Percentiles rank a stretch among this genome's conserved stretches.
Conservation (phyloP, 768 basidiomycete genomes). For the Lanmaoa pseudosensibilis region DNA sequence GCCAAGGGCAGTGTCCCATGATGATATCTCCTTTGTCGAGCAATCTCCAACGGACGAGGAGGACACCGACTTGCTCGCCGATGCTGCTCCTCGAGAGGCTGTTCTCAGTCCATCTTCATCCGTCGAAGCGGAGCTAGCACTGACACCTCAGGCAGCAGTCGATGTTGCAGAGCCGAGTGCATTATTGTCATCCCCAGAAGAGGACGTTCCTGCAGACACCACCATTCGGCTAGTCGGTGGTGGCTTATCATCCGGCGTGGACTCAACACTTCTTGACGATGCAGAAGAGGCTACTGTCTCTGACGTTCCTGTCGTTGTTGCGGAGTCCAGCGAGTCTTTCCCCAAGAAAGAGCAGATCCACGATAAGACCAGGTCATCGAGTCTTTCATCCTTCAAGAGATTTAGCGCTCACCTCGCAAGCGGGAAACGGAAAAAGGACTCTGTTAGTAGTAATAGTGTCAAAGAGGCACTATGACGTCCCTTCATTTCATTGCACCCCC, state of each 20-base stretch:
- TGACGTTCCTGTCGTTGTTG: constrained; percentile 40
- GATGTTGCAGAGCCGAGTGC: constrained; percentile 12
- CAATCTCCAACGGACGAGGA: constrained; percentile 24
- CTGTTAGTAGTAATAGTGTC: constrained; percentile 45
- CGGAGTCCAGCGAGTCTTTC: constrained; percentile 29
- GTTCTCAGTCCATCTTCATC: constrained; percentile 33
- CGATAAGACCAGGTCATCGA: constrained; percentile 52
- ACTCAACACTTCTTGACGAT: constrained; percentile 33
- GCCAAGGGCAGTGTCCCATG: constrained; percentile 11
- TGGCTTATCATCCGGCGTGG: constrained; percentile 39
- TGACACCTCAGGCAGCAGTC: neutral
- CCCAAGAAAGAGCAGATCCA: constrained; percentile 39
- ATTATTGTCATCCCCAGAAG: constrained; percentile 10
- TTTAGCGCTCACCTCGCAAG: constrained; percentile 43
- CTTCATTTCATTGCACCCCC: constrained; percentile 9
- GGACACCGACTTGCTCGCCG: constrained; percentile 53
- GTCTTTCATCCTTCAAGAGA: constrained; percentile 58
- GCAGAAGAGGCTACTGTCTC: constrained; percentile 34
- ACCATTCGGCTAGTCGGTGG: constrained; percentile 63
- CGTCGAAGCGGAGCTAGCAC: constrained; percentile 7
- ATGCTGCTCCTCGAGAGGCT: constrained; percentile 39
- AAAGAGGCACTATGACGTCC: constrained; percentile 38
- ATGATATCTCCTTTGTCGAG: constrained; percentile 19
- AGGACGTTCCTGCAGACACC: constrained; percentile 33
- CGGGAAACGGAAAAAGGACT: constrained; percentile 53